Base-by-base conservation (phyloP, 148 eudicot genomes). In the Mesembryanthemum crystallinum region DNA sequence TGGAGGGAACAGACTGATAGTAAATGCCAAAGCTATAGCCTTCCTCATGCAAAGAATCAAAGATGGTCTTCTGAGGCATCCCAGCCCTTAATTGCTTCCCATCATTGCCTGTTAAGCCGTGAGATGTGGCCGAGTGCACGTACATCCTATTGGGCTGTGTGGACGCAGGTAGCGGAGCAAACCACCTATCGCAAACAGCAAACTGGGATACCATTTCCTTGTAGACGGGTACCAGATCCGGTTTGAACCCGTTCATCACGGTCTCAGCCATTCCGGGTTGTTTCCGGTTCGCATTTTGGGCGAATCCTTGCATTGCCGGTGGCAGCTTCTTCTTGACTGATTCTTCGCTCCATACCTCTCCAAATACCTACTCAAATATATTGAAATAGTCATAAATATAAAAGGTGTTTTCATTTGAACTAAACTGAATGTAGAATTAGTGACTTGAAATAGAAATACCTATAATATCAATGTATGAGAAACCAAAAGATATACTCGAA, bases 111-210 rank as follows among this genome's bases (percentile, higher is more conserved):
- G 82, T 77, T 20, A 89, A 83, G 8, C 93, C 93, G 47, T 86
- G 82, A 0, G 91, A 88, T 5, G 91, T 88, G 0, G 95, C 92
- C 4, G 95, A 90, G 69, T 90, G 95, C 64, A 90, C 83, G 39
- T 75, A 90, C 75, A 87, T 13, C 82, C 95, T 73, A 55, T 90
- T 88, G 1, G 95, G 92, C 42, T 90, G 95, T 7, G 92, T 88
- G 28, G 89, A 84, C 17, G 89, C 87, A 0, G 90, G 95, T 5
- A 82, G 67, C 6, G 95, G 81, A 15, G 89, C 86, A 45, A 90
- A 90, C 95, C 95, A 90, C 59, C 95, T 67, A 54, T 87, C 92
- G 23, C 88, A 89, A 2, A 89, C 87, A 0, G 84, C 89, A 39
- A 85, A 89, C 77, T 89, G 80, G 28, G 81, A 21, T 39, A 86